phyloP scores from a whole-genome alignment of 352 stramenopile species.

The Pythium brachiatum region DNA sequence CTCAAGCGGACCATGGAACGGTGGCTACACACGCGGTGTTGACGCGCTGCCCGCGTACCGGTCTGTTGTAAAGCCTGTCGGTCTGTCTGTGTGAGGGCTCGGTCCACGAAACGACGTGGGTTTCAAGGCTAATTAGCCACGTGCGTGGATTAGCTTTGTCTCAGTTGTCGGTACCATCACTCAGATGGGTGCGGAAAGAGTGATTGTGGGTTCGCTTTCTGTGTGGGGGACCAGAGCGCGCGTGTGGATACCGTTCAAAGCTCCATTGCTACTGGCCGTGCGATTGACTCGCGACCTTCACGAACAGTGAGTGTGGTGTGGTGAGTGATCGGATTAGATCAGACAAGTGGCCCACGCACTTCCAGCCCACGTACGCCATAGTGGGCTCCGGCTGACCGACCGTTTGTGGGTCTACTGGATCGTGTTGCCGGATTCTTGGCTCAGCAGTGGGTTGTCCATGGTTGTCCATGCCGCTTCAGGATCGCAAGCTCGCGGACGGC shows the following conservation, averaged over 20 bases:
- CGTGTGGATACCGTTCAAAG: neutral
- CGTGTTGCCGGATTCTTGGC: neutral
- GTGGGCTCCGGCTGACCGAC: neutral
- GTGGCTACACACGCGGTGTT: neutral
- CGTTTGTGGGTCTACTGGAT: neutral
- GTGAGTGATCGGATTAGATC: neutral
- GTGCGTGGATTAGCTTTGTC: neutral
- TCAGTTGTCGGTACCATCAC: neutral
- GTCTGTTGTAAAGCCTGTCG: no score
- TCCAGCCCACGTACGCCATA: neutral
- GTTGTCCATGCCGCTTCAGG: no score
- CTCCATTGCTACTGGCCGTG: neutral
- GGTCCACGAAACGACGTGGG: neutral
- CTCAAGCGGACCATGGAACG: neutral
- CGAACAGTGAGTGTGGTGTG: no score
- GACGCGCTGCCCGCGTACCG: neutral
- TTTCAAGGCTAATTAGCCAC: neutral
- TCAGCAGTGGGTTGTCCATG: neutral
- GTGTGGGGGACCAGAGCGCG: neutral
- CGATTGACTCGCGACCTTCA: neutral
- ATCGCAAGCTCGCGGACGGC: no score
- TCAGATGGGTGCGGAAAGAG: neutral
- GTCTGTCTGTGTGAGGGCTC: no score
- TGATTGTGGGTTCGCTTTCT: neutral
- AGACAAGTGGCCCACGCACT: neutral